Evolutionary conservation across 2,329 filamentous ascomycete genomes (phyloP), one percentile per base, ranked within the genome.

Genomic region (Botrytis fabae): DNA sequence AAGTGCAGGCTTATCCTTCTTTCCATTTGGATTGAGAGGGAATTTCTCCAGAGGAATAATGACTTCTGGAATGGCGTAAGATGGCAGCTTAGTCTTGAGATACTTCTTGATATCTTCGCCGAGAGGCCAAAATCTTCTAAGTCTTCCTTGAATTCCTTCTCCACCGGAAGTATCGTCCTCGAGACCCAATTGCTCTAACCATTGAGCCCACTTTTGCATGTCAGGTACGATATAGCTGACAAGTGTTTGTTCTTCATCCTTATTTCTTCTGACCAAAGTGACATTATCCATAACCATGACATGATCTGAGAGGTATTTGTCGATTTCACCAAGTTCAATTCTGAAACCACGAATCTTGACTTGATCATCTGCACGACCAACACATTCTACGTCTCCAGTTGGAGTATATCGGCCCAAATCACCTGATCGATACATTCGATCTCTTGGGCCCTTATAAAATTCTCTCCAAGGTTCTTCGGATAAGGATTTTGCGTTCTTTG

Each of bases 271-370:
- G 6, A 98, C 89, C 4, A 98, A 84, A 0, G 95, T 98, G 77
- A 93, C 91, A 82, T 92, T 94, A 77, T 98, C 95, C 59, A 93
- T 88, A 38, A 98, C 88, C 38, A 97, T 83, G 0, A 89, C 90
- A 82, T 93, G 89, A 62, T 90, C 87, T 71, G 90, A 92, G 64
- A 98, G 84, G 81, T 97, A 91, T 60, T 87, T 92, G 82, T 98
- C 95, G 77, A 98, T 98, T 77, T 98, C 96, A 75, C 92, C 92
- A 63, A 98, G 90, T 83, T 99, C 96, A 77, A 99, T 97, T 75
- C 95, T 88, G 86, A 98, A 98, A 1, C 95, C 95, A 74, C 96
- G 92, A 76, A 98, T 95, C 85, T 98, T 99, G 84, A 98, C 93
- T 81, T 98, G 95, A 77, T 92, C 88, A 80, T 98, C 95, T 38